A percentile compares a stretch with the other conserved stretches of the same genome.
phyloP scores from a whole-genome alignment of 2,329 filamentous ascomycete genomes.

The Elsinoe fawcettii region DNA sequence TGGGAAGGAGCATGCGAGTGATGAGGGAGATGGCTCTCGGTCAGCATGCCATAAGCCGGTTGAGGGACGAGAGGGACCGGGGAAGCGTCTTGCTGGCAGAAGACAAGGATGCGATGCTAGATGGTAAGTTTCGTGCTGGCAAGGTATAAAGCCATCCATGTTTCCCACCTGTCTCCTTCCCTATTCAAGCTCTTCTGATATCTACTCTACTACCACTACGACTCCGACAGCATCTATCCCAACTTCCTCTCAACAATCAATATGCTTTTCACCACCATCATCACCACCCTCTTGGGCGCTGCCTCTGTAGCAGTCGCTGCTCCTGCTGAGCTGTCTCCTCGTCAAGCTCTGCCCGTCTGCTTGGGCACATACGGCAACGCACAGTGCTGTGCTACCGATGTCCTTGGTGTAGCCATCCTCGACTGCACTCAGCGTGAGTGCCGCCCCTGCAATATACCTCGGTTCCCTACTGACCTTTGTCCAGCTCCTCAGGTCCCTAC shows the following conservation, averaged over 20 bases:
- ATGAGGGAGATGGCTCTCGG: neutral
- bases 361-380: constrained; percentile 29
- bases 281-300: constrained; percentile 14
- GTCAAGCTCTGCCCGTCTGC: constrained; percentile 30
- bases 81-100: neutral
- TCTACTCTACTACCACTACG: neutral
- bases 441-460: neutral
- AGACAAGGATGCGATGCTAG: neutral
- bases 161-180: neutral
- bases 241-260: neutral
- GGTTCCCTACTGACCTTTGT: constrained; percentile 18
- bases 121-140: neutral
- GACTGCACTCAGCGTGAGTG: constrained; percentile 38
- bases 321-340: constrained; percentile 24
- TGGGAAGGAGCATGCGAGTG: neutral
- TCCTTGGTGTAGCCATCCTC: constrained; percentile 50
- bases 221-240: neutral
- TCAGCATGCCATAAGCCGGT: neutral
- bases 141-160: constrained; percentile 13
- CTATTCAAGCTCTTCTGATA: neutral
- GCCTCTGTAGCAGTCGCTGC: constrained; percentile 26
- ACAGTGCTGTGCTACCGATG: constrained; percentile 56
- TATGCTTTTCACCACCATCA: constrained; percentile 17
- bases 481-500: constrained; percentile 33
- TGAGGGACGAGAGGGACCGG: neutral